Percentiles rank a stretch among this genome's conserved stretches.
Conservation (phyloP, 805 yeast genomes). For the Starmerella floricola region DNA sequence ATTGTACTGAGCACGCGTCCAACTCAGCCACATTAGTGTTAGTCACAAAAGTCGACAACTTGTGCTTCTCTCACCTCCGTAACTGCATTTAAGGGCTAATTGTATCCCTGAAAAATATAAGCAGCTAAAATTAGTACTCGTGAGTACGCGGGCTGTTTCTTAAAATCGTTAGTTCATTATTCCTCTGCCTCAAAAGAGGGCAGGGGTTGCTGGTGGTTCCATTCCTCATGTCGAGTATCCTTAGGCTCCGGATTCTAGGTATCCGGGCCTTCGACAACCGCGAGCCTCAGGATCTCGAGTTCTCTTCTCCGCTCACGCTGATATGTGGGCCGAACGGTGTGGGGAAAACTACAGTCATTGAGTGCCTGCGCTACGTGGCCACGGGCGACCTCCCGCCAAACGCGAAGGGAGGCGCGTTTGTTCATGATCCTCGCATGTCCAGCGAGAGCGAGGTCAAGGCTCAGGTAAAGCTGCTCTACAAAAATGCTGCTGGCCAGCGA, state of each 20-base stretch:
- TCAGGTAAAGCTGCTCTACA: conserved; percentile 79
- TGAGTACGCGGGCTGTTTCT: too few relatives aligned
- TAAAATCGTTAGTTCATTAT: too few relatives aligned
- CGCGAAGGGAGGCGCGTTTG: conserved; percentile 88
- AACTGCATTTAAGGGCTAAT: too few relatives aligned
- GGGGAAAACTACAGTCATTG: conserved; percentile 93
- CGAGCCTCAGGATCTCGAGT: conserved; percentile 72
- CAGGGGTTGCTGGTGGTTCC: neutral
- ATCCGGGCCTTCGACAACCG: conserved; percentile 84
- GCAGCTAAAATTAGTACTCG: too few relatives aligned
- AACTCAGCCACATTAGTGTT: too few relatives aligned
- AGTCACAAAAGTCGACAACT: too few relatives aligned
- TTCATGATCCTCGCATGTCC: conserved; percentile 68
- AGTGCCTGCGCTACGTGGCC: conserved; percentile 83
- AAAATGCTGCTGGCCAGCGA: conserved; percentile 49
- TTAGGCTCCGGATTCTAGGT: conserved; percentile 66
- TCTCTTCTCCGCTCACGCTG: conserved; percentile 79
- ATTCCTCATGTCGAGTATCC: conserved; percentile 20
- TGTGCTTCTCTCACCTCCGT: too few relatives aligned
- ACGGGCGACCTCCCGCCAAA: conserved; percentile 96
- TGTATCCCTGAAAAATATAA: too few relatives aligned
- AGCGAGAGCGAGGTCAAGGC: conserved; percentile 72
- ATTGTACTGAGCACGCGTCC: too few relatives aligned
- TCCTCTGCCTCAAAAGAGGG: too few relatives aligned
- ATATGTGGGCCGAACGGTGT: conserved; percentile 95